A percentile compares a stretch with the other conserved stretches of the same genome.
phyloP scores from a whole-genome alignment of 2,329 filamentous ascomycete species.

The Calonectria honghensis region DNA sequence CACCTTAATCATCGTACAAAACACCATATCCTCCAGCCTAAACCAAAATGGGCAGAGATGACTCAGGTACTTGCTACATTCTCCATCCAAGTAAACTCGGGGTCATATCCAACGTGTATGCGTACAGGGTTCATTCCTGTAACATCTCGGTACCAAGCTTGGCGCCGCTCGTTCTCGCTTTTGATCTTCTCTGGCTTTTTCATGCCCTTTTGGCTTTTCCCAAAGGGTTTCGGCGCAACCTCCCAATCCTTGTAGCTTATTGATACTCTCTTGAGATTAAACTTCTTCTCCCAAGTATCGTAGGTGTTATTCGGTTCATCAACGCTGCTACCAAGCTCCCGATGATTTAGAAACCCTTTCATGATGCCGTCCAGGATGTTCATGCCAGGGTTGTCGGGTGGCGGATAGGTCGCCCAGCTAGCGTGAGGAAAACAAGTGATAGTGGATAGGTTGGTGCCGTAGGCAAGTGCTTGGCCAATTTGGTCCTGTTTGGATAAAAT shows the following conservation, averaged over 20 bases:
- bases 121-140: not conserved
- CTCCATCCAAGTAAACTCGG: constrained; percentile 35
- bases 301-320: not conserved
- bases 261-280: constrained; percentile 28
- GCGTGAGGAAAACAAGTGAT: constrained; percentile 33
- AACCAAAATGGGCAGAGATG: not conserved
- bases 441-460: constrained; percentile 26
- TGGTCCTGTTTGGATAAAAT: constrained; percentile 19
- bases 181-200: constrained; percentile 34
- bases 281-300: constrained; percentile 45
- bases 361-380: constrained; percentile 25
- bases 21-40: not conserved
- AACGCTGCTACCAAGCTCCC: too few relatives aligned
- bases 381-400: not conserved
- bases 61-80: constrained; percentile 5
- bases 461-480: constrained; percentile 38
- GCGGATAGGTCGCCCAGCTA: not conserved
- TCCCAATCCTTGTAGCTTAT: constrained; percentile 26
- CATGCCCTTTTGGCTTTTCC: constrained; percentile 33
- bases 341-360: constrained; percentile 14
- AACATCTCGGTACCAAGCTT: constrained; percentile 38
- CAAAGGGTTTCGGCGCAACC: constrained; percentile 37
- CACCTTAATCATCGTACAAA: not conserved
- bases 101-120: constrained; percentile 9
- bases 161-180: constrained; percentile 2